A percentile compares a stretch with the other conserved stretches of the same genome.
These are phyloP conservation scores for Pholiota conissans DNA, from an alignment of 768 basidiomycete genomes.

Conservation along the genomic window DNA sequence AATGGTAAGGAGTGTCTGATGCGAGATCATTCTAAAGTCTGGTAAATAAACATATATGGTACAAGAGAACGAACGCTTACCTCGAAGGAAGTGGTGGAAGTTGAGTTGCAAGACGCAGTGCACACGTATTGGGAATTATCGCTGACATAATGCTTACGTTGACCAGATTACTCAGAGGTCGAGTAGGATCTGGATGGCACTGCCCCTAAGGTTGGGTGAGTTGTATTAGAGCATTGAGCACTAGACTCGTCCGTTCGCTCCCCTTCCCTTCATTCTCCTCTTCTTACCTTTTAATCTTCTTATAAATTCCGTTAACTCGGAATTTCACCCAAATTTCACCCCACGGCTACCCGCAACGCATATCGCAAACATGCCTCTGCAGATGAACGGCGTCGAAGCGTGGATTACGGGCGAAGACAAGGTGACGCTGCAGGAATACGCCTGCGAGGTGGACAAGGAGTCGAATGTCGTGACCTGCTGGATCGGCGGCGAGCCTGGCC, in stretches of 20 bases:
- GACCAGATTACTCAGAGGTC: background rate
- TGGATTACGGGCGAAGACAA: conserved; percentile 31
- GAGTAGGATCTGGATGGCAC: background rate
- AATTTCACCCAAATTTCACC: conserved; percentile 1
- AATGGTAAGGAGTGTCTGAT: conserved; percentile 77
- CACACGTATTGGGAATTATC: conserved; percentile 1
- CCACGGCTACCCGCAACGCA: background rate
- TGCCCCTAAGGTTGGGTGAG: too few relatives aligned
- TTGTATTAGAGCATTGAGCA: too few relatives aligned
- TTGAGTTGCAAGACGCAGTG: conserved; percentile 3
- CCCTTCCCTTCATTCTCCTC: conserved; percentile 7
- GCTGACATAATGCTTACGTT: conserved; percentile 2
- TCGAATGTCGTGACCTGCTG: conserved; percentile 27
- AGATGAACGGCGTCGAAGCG: conserved; percentile 29
- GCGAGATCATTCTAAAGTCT: conserved; percentile 64
- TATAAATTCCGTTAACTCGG: conserved; percentile 10
- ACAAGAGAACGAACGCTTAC: background rate
- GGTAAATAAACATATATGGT: background rate
- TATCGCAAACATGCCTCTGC: conserved; percentile 22
- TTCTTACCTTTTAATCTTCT: conserved; percentile 3
- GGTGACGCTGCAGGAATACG: conserved; percentile 24
- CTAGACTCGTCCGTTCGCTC: conserved; percentile 15
- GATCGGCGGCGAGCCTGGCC: conserved; percentile 29
- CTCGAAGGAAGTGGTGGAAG: background rate
- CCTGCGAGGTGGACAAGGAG: conserved; percentile 24